Conservation (phyloP, 78 protist species). For the slime mould (Dictyostelium discoideum) region DNA sequence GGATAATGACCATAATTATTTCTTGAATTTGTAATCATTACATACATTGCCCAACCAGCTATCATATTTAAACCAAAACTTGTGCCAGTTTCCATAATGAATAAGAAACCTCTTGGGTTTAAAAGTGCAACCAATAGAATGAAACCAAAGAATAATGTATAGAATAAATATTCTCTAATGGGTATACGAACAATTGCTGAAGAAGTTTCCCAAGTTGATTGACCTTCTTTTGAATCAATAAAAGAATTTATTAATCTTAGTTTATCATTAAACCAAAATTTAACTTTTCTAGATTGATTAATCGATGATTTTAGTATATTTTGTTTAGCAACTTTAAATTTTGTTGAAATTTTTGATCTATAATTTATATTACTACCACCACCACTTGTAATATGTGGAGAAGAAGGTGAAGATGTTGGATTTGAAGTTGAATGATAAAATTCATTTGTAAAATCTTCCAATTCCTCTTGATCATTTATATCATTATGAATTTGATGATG, state of each 20-base stretch:
- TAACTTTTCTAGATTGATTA: not conserved
- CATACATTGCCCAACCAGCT: conserved; percentile 25
- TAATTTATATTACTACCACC: not conserved
- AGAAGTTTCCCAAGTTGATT: not conserved
- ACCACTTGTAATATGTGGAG: not conserved
- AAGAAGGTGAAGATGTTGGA: not conserved
- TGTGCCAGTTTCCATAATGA: conserved; percentile 44
- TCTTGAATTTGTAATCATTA: conserved; percentile 42
- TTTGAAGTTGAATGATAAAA: not conserved
- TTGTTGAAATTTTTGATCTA: not conserved
- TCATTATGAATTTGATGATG: not conserved
- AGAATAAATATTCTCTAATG: conserved; percentile 51
- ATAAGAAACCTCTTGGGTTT: conserved; percentile 69
- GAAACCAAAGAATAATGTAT: conserved; percentile 50
- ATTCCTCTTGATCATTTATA: not conserved
- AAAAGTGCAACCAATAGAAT: conserved; percentile 34
- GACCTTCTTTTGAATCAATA: conserved; percentile 31
- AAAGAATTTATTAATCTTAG: not conserved
- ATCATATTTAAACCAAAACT: conserved; percentile 50
- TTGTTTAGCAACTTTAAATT: not conserved
- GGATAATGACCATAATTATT: not conserved
- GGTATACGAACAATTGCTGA: not conserved
- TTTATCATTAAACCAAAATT: not conserved
- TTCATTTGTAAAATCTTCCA: not conserved
- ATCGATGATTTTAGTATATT: not conserved